Evolutionary conservation across 768 basidiomycete species (phyloP), one percentile per base, ranked within the genome.

Genomic region (Aureoboletus auriporus): DNA sequence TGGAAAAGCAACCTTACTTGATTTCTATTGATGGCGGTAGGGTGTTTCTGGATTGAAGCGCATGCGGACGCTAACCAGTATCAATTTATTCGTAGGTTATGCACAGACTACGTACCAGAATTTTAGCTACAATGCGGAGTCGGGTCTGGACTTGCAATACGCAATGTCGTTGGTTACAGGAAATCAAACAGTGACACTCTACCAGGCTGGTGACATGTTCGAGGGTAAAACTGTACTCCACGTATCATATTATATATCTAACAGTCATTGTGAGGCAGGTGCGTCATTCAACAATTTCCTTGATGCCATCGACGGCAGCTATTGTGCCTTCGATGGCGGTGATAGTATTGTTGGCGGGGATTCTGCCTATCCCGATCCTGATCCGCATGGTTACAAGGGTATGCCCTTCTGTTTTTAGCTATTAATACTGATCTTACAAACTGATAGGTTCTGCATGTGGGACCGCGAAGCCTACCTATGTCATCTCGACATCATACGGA

Each of bases 401-500:
- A 47, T 31, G n/a, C 31, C 33, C 9, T 17, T 33, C n/a, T 28
- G 17, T 45, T 8, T 23, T 33, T 6, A 14, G 26, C 11, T 13
- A 6, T 26, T n/a, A 16, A 27, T 11, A 3, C 11, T 6, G 6
- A 29, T 31, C 41, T 41, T 16, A 51, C 37, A 28, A 17, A 39
- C 8, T 2, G 7, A 31, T 36, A 64, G 61, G 61, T 20, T 33
- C 50, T 29, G 53, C 36, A 39, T 75, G 75, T 49, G 75, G 75
- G 6, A 68, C 62, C n/a, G 55, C 67, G 6, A 54, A 57, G 8
- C 71, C 71, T 3, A 56, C 74, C 2, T 49, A 68, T n/a, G 73
- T 76, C 23, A 66, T 76, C 46, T 74, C 71, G 7, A 71, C 71
- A 1, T 76, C 75, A 2, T 75, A 77, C 49, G 53, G 53, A 6